phyloP scores from a whole-genome alignment of 148 eudicot species.

The Beta vulgaris region DNA sequence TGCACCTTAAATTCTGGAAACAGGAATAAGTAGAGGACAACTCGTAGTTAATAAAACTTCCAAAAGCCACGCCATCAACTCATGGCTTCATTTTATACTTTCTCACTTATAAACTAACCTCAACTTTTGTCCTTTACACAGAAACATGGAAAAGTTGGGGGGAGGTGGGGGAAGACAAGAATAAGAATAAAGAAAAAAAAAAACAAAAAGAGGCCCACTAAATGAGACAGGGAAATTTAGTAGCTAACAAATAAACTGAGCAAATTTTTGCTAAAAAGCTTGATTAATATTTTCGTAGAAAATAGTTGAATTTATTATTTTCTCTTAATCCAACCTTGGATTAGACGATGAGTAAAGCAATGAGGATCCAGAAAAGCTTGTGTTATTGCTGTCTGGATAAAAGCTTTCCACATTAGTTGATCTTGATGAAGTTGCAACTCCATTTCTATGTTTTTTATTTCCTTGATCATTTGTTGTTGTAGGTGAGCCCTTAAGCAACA shows the following conservation, averaged over 20 bases:
- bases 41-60: background rate
- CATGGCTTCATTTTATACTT: constrained; percentile 28
- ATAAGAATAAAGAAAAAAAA: constrained; percentile 5
- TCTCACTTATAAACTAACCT: constrained; percentile 18
- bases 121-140: constrained; percentile 34
- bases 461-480: constrained; percentile 1
- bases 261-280: background rate
- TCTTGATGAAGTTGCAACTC: constrained; percentile 36
- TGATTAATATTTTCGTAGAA: background rate
- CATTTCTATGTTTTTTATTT: constrained; percentile 24
- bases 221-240: background rate
- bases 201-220: background rate
- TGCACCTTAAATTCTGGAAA: constrained; percentile 35
- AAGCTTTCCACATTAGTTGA: constrained; percentile 25
- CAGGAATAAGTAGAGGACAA: constrained; percentile 8
- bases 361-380: constrained; percentile 73
- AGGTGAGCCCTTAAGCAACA: constrained; percentile 43
- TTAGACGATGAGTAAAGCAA: constrained; percentile 57
- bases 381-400: constrained; percentile 43
- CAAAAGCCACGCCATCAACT: constrained; percentile 31
- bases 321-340: constrained; percentile 25
- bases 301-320: background rate
- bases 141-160: no score
- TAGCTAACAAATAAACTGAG: background rate
- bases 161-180: background rate